These are phyloP conservation scores for Cucumis sativus DNA, from an alignment of 306 rosid species.

Conservation along the genomic window DNA sequence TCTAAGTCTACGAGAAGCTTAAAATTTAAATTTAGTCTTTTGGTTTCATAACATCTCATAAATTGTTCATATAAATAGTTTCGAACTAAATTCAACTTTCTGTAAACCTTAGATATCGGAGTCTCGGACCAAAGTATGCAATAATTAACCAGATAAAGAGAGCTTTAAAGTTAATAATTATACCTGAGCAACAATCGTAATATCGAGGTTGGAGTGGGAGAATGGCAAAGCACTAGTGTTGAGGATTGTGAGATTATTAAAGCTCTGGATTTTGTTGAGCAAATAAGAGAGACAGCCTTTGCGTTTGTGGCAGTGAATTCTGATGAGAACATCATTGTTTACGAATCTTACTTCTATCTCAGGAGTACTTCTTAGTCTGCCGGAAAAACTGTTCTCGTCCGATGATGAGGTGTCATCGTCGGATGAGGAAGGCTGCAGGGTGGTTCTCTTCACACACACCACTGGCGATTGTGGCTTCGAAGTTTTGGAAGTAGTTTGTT, in stretches of 20 bases:
- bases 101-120: no score
- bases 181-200: slow-evolving; percentile 57
- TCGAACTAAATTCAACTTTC: no score
- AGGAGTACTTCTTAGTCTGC: background rate
- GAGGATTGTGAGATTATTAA: slow-evolving; percentile 18
- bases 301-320: background rate
- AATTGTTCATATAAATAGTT: no score
- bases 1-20: no score
- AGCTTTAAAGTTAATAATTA: background rate
- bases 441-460: slow-evolving; percentile 6
- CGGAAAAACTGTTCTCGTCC: slow-evolving; percentile 2
- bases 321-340: background rate
- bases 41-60: no score
- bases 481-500: slow-evolving; percentile 25
- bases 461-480: slow-evolving; percentile 18
- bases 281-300: slow-evolving; percentile 21
- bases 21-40: no score
- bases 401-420: background rate
- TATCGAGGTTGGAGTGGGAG: slow-evolving; percentile 26
- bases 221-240: slow-evolving; percentile 36
- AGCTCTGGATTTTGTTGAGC: slow-evolving; percentile 33
- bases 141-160: no score
- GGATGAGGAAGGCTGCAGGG: slow-evolving; percentile 6
- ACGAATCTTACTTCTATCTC: slow-evolving; percentile 6
- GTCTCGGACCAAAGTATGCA: no score